Percentiles rank a stretch among this genome's conserved stretches.
These are phyloP conservation scores for Calonectria multiphialidica DNA, from an alignment of 2,329 filamentous ascomycete genomes.

Conservation along the genomic window DNA sequence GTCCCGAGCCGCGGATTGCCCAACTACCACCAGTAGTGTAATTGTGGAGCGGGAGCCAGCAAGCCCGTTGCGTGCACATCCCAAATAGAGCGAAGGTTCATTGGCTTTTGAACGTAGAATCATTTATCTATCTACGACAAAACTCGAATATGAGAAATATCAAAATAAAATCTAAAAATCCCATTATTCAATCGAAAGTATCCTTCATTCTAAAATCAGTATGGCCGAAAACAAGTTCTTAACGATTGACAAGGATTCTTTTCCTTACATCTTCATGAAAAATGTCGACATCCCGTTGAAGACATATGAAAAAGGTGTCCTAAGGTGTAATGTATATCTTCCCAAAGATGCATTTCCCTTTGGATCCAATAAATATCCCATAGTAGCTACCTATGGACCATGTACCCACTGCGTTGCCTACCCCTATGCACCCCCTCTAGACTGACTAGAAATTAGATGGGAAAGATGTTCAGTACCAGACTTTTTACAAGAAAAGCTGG, in stretches of 20 bases:
- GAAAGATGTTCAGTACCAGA: neutral
- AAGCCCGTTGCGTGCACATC: neutral
- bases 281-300: constrained; percentile 6
- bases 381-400: constrained; percentile 3
- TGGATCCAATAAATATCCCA: neutral
- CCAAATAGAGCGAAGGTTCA: no score
- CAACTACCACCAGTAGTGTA: neutral
- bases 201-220: neutral
- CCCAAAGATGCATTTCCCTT: constrained; percentile 27
- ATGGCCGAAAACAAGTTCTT: constrained; percentile 7
- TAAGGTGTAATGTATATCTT: constrained; percentile 47
- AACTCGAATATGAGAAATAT: neutral
- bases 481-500: constrained; percentile 45
- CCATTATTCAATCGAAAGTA: neutral
- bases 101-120: no score
- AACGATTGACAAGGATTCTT: neutral
- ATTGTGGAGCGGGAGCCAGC: neutral
- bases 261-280: constrained; percentile 2
- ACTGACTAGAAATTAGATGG: neutral
- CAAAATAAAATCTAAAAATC: neutral
- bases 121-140: neutral
- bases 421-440: no score
- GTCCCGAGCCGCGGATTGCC: neutral
- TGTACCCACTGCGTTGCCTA: no score
- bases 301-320: neutral